Evolutionary conservation across 176 grass and related monocot genomes (phyloP), one percentile per base, ranked within the genome.

Genomic region (Avena eriantha): DNA sequence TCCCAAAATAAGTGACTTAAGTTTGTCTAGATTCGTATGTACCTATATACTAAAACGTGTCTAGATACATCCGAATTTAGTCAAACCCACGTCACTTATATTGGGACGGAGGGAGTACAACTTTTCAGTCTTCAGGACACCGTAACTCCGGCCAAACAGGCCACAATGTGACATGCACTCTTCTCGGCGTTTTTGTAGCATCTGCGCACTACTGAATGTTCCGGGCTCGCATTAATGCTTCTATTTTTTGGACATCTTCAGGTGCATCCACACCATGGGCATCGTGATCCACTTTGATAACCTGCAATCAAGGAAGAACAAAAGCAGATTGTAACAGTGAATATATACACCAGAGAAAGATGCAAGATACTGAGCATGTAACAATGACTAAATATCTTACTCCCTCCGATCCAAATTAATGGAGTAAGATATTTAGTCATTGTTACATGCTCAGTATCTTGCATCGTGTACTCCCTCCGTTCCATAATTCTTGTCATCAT

Each of bases 221-320:
- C 86, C 88, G 94, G 7, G 87, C 87, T 83, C 83, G 87, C 90
- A 98, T 96, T 61, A 94, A 50, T 61, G 87, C 67, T 94, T 99
- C 97, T 45, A 99, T 96, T 86, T 98, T 98, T 64, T 87, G 49
- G 2, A 98, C 55, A 5, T 98, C 97, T 43, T 95, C 97, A 24
- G 97, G 97, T 6, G 90, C 85, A 80, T 98, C 94, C 56, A 98
- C 97, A 36, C 97, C 97, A 87, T 98, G 94, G 4, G 94, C 97
- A 90, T 99, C 97, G 58, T 99, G 94, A 17, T 99, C 89, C 73
- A 96, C 97, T 92, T 99, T 99, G 79, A 99, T 96, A 73, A 99
- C 97, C 97, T 99, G 63, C 65, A 84, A 56, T 26, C 34, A 84
- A 26, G 8, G 33, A 83, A 81, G 51, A 12, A 82, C 56, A 79